A percentile compares a stretch with the other conserved stretches of the same genome.
These are phyloP conservation scores for Lycium ferocissimum DNA, from an alignment of 257 asterid genomes.

Conservation along the genomic window DNA sequence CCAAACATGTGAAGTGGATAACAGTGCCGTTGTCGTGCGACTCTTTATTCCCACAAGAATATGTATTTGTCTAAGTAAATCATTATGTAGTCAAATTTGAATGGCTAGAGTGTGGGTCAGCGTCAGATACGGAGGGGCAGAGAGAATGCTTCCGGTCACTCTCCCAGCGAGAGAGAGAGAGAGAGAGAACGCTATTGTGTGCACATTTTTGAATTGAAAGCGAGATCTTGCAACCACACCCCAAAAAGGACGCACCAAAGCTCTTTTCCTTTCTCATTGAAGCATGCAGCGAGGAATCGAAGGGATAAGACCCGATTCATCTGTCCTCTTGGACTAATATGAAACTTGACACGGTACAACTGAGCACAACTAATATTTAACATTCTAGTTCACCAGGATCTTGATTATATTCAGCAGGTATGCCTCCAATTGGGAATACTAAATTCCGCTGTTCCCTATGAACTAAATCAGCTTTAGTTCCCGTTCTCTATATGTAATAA, in stretches of 20 bases:
- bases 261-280: too few species aligned
- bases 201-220: too few species aligned
- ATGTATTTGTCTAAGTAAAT: neutral
- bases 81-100: neutral
- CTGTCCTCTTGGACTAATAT: neutral
- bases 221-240: too few species aligned
- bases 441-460: neutral
- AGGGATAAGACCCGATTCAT: too few species aligned
- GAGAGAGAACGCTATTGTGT: too few species aligned
- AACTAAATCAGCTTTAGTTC: neutral
- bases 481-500: neutral
- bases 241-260: too few species aligned
- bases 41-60: neutral
- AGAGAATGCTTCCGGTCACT: too few species aligned
- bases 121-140: too few species aligned
- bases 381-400: too few species aligned
- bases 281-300: too few species aligned
- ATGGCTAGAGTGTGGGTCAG: neutral
- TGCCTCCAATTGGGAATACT: neutral
- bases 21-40: neutral
- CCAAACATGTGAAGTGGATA: constrained; percentile 7
- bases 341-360: neutral
- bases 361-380: neutral
- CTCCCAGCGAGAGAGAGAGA: too few species aligned
- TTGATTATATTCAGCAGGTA: neutral